Evolutionary conservation across 768 basidiomycete genomes (phyloP), one percentile per base, ranked within the genome.

Genomic region (Amanita jacksonii): DNA sequence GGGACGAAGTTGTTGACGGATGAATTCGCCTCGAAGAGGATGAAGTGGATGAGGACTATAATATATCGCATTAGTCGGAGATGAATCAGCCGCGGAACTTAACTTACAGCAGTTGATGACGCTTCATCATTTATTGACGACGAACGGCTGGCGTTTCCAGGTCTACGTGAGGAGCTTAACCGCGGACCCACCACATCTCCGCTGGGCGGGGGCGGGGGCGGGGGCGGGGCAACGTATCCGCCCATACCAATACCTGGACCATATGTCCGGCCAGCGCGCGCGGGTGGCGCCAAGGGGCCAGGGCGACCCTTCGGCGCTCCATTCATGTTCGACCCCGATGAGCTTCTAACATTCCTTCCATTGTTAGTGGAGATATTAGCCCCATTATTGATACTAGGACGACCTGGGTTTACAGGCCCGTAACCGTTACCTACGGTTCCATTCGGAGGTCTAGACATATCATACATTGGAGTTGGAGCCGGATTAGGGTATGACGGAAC

Each of bases 11-110:
- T 1, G 74, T 76, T 25, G 85, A 86, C 1, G 83, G 84, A 51
- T 74, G 85, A 5, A 84, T 85, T 50, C 77, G 73, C 30, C 81
- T 74, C 30, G 87, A n/a, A n/a, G n/a, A 89, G 1, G 85, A 86
- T 0, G 85, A 87, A 5, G 88, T 87, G 1, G 79, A 79, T 9
- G 77, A 76, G 5, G 81, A 82, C 36, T 85, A 86, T 23, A 84
- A 86, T 84, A 67, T 38, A 18, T 38, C 43, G 9, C 12, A 27
- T 25, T 33, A 24, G 36, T 41, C 24, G 31, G 36, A 38, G 48
- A 38, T 39, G 49, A 46, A 41, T 38, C 22, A 52, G 13, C 32
- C 16, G 42, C 25, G 4, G 43, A 23, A 37, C 30, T 39, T 23
- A n/a, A 75, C 86, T 73, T 60, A 88, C 87, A 44, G 84, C 72